A percentile compares a stretch with the other conserved stretches of the same genome.
phyloP scores from a whole-genome alignment of 2,329 filamentous ascomycete genomes.

The Cordyceps farinosa region DNA sequence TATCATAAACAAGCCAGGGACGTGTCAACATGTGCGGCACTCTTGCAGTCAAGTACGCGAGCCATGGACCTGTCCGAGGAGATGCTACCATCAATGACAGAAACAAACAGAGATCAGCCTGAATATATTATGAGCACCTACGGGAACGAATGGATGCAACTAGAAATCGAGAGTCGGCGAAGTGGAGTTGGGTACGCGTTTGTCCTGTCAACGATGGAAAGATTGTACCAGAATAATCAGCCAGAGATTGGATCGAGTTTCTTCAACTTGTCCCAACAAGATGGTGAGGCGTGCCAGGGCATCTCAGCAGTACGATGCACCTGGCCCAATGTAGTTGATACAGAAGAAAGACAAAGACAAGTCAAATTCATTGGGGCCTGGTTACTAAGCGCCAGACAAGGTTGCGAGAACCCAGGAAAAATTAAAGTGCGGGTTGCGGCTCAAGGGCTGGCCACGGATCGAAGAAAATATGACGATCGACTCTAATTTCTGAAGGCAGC shows the following conservation, averaged over 20 bases:
- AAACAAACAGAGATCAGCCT: not conserved
- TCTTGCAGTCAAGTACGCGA: too few relatives aligned
- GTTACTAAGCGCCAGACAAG: not conserved
- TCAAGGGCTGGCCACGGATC: not conserved
- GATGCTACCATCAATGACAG: not conserved
- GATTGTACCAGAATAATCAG: constrained; percentile 33
- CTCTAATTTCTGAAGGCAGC: not conserved
- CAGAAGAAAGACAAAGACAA: constrained; percentile 42
- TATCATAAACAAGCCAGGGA: too few relatives aligned
- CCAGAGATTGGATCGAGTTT: constrained; percentile 56
- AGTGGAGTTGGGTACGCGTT: constrained; percentile 1
- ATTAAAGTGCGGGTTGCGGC: not conserved
- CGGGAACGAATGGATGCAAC: too few relatives aligned
- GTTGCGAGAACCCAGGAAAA: not conserved
- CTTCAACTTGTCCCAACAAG: constrained; percentile 60
- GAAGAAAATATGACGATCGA: not conserved
- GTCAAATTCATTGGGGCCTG: not conserved
- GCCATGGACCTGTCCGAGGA: too few relatives aligned
- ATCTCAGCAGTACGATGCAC: constrained; percentile 62
- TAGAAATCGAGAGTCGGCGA: not conserved
- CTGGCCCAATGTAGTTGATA: constrained; percentile 75
- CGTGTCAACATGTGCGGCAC: too few relatives aligned
- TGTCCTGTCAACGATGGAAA: constrained; percentile 26
- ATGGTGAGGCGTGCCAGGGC: constrained; percentile 63
- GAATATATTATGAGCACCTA: too few relatives aligned